These are phyloP conservation scores for Botryotinia calthae DNA, from an alignment of 2,329 filamentous ascomycete species.

Conservation along the genomic window DNA sequence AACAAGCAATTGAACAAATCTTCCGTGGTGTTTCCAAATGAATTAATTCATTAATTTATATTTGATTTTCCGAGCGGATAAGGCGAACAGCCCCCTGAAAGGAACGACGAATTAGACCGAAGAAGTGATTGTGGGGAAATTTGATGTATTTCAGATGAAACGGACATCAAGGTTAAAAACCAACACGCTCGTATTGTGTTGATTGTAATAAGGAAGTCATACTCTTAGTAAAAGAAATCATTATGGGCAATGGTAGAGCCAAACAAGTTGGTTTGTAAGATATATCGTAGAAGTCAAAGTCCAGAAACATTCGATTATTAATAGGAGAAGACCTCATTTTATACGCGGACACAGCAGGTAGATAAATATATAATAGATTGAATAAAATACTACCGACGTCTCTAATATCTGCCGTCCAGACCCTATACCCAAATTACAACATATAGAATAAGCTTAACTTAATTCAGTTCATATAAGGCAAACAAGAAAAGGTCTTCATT, in stretches of 20 bases:
- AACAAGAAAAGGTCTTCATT: not conserved
- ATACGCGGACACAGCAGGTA: not conserved
- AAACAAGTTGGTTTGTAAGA: not conserved
- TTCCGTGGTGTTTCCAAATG: not conserved
- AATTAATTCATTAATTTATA: not conserved
- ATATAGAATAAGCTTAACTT: not conserved
- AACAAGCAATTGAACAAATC: not conserved
- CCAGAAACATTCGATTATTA: not conserved
- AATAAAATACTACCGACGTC: too few species aligned
- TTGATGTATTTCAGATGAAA: not conserved
- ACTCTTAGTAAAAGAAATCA: not conserved
- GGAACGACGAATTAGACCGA: too few species aligned
- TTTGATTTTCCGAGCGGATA: not conserved
- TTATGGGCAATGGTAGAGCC: not conserved
- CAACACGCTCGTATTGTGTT: not conserved
- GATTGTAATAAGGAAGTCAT: not conserved
- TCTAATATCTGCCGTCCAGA: too few species aligned
- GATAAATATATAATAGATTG: too few species aligned
- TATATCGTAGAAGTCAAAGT: not conserved
- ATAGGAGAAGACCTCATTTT: not conserved
- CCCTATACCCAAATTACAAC: not conserved
- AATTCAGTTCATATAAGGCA: not conserved
- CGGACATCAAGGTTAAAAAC: not conserved
- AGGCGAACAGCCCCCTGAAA: not conserved
- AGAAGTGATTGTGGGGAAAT: not conserved